Evolutionary conservation across 1,139 yeast genomes (phyloP), one percentile per base, ranked within the genome.

Genomic region (Geotrichum europaeum): DNA sequence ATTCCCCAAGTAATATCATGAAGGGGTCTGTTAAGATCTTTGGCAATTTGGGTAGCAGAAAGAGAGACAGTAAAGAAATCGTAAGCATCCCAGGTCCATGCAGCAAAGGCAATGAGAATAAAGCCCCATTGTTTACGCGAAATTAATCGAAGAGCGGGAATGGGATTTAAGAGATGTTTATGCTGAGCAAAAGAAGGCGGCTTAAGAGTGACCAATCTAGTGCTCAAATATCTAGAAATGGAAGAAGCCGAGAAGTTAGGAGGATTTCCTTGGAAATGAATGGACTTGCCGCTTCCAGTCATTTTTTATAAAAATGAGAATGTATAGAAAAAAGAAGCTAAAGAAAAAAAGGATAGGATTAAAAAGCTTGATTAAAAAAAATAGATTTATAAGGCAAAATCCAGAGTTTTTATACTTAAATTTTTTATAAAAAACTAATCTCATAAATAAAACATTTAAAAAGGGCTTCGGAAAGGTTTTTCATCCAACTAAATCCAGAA

Each of bases 21-120:
- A 47, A 82, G 81, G 13, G 77, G 66, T 36, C 76, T 79, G 63
- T 77, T 76, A 61, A 87, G 79, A 47, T 82, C 76, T 40, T 70
- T 66, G 4, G 94, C 89, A 59, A 87, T 78, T 9, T 73, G 75
- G 0, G 83, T 66, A 20, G 85, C 85, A 64, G 85, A 81, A 53
- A 86, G 78, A 6, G 89, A 82, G 15, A 86, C 87, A 36, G 86
- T 79, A 72, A 87, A 88, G 73, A 85, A 88, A 73, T 87, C 95
- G 72, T 87, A 79, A 2, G 95, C 87, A 71, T 87, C 95, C 81
- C 89, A 81, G 3, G 90, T 80, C 95, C 95, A 88, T 36, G 87
- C 89, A 63, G 79, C 70, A 67, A 85, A 84, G 3, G 90, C 92
- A 54, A 85, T 77, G 32, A 78, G 62, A 69, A 86, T 85, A 71